Base-by-base conservation (phyloP, 164 flowering plant species). In the Brasenia schreberi region DNA sequence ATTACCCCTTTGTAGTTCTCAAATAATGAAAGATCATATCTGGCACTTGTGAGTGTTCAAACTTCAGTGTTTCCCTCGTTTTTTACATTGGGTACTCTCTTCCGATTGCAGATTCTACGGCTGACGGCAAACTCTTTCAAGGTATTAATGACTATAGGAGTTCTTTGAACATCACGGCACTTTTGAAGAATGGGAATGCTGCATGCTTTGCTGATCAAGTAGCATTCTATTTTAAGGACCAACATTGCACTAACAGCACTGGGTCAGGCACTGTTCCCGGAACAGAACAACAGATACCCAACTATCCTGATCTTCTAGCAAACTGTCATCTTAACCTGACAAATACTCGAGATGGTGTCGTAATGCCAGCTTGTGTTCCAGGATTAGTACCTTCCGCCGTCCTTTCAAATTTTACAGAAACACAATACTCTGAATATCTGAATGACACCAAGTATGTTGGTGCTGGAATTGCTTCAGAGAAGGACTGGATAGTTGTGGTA, bases 281-380 rank as follows among this genome's bases (percentile, higher is more conserved):
- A 16, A 64, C 82, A 0, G 83, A 74, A 63, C 6, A 64, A 6
- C 81, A 75, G 58, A 23, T 81, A 39, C 1, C 82, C 10, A 69
- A 81, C 77, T 89, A 77, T 72, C 87, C 89, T 3, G 53, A 70
- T 23, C 84, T 85, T 19, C 66, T 87, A 65, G 66, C 73, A 7
- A 75, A 83, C 67, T 89, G 96, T 77, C 79, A 83, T 76, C 78
- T 89, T 65, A 85, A 84, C 72, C 61, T 82, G 72, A 70, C 81
- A 45, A 67, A 74, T 77, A 87, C 96, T 3, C 77, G 75, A 68
- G 89, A 83, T 61, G 90, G 96, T 1, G 49, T 42, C 5, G 59
- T 85, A 67, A 64, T 87, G 85, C 96, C 92, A 42, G 90, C 86
- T 33, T 87, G 96, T 61, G 90, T 89, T 69, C 92, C 89, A 12